phyloP scores from a whole-genome alignment of 805 yeast genomes.

The Schwanniomyces vanrijiae region DNA sequence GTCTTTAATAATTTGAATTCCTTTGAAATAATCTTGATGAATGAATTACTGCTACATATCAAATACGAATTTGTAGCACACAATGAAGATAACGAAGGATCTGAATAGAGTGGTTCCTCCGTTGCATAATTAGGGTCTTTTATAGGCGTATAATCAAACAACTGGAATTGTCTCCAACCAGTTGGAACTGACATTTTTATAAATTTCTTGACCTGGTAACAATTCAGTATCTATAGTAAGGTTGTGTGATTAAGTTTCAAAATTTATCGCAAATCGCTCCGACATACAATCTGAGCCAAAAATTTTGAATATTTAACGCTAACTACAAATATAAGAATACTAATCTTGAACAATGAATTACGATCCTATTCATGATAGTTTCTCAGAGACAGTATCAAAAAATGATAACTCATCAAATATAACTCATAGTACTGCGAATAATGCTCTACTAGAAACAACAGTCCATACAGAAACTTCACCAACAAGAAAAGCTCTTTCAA shows the following conservation, averaged over 20 bases:
- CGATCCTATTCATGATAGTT: conserved; percentile 45
- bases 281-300: background rate
- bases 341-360: conserved; percentile 30
- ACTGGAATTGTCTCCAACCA: conserved; percentile 79
- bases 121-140: conserved; percentile 75
- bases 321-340: background rate
- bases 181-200: conserved; percentile 5
- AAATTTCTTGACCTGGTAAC: background rate
- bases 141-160: conserved; percentile 81
- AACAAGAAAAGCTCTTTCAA: conserved; percentile 10
- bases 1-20: conserved; percentile 46
- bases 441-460: background rate
- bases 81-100: conserved; percentile 66
- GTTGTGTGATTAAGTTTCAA: background rate
- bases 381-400: conserved; percentile 7
- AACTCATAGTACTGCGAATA: background rate
- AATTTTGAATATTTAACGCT: background rate
- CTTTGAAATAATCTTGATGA: conserved; percentile 55
- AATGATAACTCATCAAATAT: background rate
- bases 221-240: background rate
- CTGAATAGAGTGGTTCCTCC: conserved; percentile 70
- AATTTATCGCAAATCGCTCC: background rate
- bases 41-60: conserved; percentile 58
- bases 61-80: conserved; percentile 56
- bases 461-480: conserved; percentile 1